Percentiles rank a stretch among this genome's conserved stretches.
Conservation (phyloP, 768 basidiomycete genomes). For the Pisolithus microcarpus region DNA sequence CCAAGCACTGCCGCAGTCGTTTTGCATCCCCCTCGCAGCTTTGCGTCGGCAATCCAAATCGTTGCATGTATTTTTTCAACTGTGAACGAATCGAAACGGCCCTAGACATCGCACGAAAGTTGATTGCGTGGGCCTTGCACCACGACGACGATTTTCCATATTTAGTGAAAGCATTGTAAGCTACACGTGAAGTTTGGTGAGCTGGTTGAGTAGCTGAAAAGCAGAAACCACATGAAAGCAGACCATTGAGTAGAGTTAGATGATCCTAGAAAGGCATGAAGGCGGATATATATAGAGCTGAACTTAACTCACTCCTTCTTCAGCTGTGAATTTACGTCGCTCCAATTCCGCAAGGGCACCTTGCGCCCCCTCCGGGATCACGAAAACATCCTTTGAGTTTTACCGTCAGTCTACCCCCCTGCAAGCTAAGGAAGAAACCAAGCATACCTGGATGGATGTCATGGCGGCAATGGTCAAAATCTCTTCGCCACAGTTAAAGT, state of each 20-base stretch:
- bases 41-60: slow-evolving; percentile 74
- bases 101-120: slow-evolving; percentile 89
- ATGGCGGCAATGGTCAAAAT: slow-evolving; percentile 95
- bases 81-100: slow-evolving; percentile 94
- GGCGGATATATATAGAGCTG: no score
- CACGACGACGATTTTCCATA: slow-evolving; percentile 82
- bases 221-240: neutral
- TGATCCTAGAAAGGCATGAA: slow-evolving; percentile 60
- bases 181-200: slow-evolving; percentile 33
- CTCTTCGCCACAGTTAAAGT: slow-evolving; percentile 88
- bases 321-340: slow-evolving; percentile 91
- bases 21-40: slow-evolving; percentile 88
- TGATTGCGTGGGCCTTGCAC: slow-evolving; percentile 90
- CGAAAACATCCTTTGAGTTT: slow-evolving; percentile 70
- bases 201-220: no score
- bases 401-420: neutral
- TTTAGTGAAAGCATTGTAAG: slow-evolving; percentile 86
- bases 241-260: slow-evolving; percentile 88
- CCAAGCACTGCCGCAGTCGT: slow-evolving; percentile 79
- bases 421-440: neutral
- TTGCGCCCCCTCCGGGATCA: slow-evolving; percentile 78
- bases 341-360: slow-evolving; percentile 89
- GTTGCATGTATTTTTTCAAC: slow-evolving; percentile 88
- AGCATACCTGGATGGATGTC: slow-evolving; percentile 74
- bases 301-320: slow-evolving; percentile 85